A percentile compares a stretch with the other conserved stretches of the same genome.
phyloP scores from a whole-genome alignment of 2,329 filamentous ascomycete species.

The Ophiostoma piceae region DNA sequence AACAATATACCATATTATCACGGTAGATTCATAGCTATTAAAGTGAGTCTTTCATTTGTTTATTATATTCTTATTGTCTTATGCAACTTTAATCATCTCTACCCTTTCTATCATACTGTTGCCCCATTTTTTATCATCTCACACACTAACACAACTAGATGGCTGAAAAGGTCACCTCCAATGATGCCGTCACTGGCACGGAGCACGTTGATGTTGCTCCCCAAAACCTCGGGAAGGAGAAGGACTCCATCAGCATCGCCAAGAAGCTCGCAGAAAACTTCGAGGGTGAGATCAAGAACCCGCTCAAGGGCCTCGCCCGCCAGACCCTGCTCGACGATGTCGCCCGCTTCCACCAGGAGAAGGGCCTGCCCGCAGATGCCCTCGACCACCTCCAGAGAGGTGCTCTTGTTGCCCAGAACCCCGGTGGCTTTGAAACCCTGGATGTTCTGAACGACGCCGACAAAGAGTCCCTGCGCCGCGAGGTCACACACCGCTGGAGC shows the following conservation, averaged over 20 bases:
- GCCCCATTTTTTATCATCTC: neutral
- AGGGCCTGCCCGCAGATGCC: conserved; percentile 52
- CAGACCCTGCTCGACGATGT: conserved; percentile 26
- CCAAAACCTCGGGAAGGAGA: neutral
- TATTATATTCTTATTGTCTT: neutral
- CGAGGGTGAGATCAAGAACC: conserved; percentile 26
- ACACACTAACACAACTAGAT: conserved; percentile 13
- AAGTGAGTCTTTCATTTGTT: neutral
- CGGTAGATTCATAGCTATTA: neutral
- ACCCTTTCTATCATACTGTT: neutral
- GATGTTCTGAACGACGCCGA: conserved; percentile 34
- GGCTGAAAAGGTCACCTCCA: conserved; percentile 16
- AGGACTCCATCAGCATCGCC: conserved; percentile 10
- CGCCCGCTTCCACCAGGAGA: conserved; percentile 30
- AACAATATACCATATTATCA: neutral
- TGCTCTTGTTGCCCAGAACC: conserved; percentile 68
- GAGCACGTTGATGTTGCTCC: conserved; percentile 9
- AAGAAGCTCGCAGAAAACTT: conserved; percentile 20
- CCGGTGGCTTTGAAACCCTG: conserved; percentile 56
- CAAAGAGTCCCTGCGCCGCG: conserved; percentile 52
- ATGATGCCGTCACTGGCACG: neutral
- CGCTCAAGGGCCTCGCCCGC: conserved; percentile 25
- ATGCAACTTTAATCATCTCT: neutral
- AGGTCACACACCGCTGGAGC: conserved; percentile 57
- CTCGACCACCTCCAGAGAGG: conserved; percentile 58